Evolutionary conservation across 345 rosid species (phyloP), one percentile per base, ranked within the genome.

Genomic region (Abelmoschus esculentus): DNA sequence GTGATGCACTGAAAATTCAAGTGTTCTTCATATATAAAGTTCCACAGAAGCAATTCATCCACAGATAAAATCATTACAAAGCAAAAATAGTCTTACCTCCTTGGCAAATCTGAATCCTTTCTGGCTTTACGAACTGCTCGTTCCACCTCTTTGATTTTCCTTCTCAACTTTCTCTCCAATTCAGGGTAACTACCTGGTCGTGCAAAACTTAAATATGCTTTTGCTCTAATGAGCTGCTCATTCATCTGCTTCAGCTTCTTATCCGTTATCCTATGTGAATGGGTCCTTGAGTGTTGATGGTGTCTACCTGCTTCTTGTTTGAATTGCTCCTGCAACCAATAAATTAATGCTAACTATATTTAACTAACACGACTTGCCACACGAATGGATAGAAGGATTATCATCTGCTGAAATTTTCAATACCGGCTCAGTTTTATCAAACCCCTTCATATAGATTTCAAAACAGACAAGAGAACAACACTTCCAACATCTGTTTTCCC

Each of bases 171-270:
- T 75, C 75, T 89, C 32, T 84, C 90, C 17, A 89, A 69, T 76
- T 85, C 95, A 62, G 96, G 82, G 75, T 88, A 79, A 75, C 90
- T 85, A 34, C 86, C 90, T 47, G 89, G 77, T 29, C 86, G 88
- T 61, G 86, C 77, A 62, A 83, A 78, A 81, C 64, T 79, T 81
- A 89, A 70, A 85, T 84, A 93, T 70, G 79, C 88, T 77, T 77
- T 85, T 64, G 96, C 96, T 84, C 91, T 87, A 65, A 91, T 78
- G 58, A 93, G 68, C 77, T 86, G 87, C 85, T 93, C 96, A 85
- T 82, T 86, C 78, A 89, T 83, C 85, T 82, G 84, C 68, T 79
- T 86, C 63, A 87, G 78, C 82, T 85, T 93, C 71, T 63, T 78
- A 82, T 93, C 89, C 19, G 76, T 74, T 19, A 62, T 55, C 76